Percentiles rank a stretch among this genome's conserved stretches.
phyloP scores from a whole-genome alignment of 306 rosid genomes.

The Cajanus cajan region DNA sequence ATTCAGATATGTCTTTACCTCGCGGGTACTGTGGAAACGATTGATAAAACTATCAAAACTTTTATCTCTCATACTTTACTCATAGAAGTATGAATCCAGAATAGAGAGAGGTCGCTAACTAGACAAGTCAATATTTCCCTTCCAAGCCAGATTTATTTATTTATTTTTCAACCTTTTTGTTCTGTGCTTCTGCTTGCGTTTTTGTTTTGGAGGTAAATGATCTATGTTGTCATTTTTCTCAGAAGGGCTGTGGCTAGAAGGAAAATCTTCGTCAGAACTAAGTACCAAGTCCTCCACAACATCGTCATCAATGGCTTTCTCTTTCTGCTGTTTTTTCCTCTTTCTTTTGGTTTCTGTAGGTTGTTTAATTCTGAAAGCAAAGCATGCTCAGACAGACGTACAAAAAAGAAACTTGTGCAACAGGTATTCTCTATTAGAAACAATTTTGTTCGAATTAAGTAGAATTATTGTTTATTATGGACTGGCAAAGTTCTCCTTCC shows the following conservation, averaged over 20 bases:
- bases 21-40: neutral
- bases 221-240: constrained; percentile 38
- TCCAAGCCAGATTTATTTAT: constrained; percentile 28
- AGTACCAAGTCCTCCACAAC: constrained; percentile 85
- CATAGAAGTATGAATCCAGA: neutral
- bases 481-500: too few species aligned
- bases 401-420: constrained; percentile 1
- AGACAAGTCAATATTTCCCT: constrained; percentile 38
- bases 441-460: too few species aligned
- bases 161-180: constrained; percentile 37
- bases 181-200: constrained; percentile 40
- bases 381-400: constrained; percentile 7
- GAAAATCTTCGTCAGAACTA: constrained; percentile 79
- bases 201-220: constrained; percentile 34
- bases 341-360: constrained; percentile 51
- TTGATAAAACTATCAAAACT: constrained; percentile 32
- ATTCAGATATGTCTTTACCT: too few species aligned
- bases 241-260: constrained; percentile 27
- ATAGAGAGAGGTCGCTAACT: constrained; percentile 8
- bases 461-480: too few species aligned
- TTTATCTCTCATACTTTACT: constrained; percentile 9
- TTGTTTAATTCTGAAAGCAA: constrained; percentile 49
- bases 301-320: constrained; percentile 63
- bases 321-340: constrained; percentile 42
- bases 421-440: too few species aligned